phyloP scores from a whole-genome alignment of 2,329 filamentous ascomycete genomes.

The Pestalotiopsis sp. region DNA sequence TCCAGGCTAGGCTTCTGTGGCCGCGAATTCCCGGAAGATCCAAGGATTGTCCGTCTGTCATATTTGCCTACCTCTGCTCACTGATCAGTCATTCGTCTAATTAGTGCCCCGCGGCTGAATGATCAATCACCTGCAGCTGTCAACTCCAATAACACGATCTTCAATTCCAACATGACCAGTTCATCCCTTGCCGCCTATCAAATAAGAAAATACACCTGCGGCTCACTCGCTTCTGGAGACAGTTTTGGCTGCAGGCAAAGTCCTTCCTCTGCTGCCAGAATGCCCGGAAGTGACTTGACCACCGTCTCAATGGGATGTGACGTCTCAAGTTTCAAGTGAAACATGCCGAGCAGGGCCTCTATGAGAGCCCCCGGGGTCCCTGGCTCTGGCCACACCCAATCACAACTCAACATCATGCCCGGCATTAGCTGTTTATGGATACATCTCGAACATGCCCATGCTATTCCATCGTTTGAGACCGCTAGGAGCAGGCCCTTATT shows the following conservation, averaged over 20 bases:
- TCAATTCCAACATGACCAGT: background rate
- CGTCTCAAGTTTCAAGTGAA: conserved; percentile 12
- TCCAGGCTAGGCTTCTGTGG: background rate
- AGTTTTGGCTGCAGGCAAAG: background rate
- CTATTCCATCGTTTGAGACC: conserved; percentile 11
- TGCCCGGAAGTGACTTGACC: background rate
- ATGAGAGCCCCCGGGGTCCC: conserved; percentile 5
- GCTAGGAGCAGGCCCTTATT: background rate
- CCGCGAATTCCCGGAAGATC: background rate
- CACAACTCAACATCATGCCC: background rate
- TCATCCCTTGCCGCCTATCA: background rate
- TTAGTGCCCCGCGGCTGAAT: background rate
- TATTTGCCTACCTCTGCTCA: too few species aligned
- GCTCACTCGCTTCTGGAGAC: background rate
- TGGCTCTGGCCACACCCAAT: conserved; percentile 11
- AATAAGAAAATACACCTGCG: background rate
- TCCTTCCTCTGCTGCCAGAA: background rate
- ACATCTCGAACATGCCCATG: conserved; percentile 16
- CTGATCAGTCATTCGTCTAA: background rate
- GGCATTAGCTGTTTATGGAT: conserved; percentile 5
- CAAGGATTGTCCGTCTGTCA: background rate
- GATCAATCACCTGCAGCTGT: background rate
- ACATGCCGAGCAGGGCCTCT: conserved; percentile 4
- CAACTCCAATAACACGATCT: background rate
- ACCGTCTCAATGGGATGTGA: conserved; percentile 9